Conservation (phyloP, 805 yeast genomes). For the Ogataea kodamae region DNA sequence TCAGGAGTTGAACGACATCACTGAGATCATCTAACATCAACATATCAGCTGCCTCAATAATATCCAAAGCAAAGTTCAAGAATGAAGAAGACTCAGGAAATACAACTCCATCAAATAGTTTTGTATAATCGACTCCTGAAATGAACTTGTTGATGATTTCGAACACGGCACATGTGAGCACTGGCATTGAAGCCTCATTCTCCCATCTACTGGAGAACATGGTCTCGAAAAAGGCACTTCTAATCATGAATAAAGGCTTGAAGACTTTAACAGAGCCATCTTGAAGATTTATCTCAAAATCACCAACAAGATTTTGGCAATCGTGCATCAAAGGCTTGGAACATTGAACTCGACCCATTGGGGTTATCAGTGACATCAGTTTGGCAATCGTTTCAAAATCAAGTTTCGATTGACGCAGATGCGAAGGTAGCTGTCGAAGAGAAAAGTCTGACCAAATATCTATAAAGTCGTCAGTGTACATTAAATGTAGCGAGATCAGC, state of each 20-base stretch:
- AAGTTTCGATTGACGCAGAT: constrained; percentile 29
- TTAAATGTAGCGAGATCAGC: constrained; percentile 42
- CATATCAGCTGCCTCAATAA: constrained; percentile 61
- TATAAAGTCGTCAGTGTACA: constrained; percentile 46
- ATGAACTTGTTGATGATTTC: constrained; percentile 49
- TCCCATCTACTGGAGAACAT: constrained; percentile 56
- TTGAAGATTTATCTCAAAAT: constrained; percentile 39
- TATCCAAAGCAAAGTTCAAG: constrained; percentile 51
- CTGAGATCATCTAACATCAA: constrained; percentile 57
- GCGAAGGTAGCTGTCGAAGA: constrained; percentile 29
- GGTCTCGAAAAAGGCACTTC: constrained; percentile 65
- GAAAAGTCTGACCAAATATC: constrained; percentile 46
- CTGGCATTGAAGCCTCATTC: constrained; percentile 33
- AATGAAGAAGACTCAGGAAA: constrained; percentile 36
- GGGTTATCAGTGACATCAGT: constrained; percentile 25
- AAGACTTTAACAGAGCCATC: constrained; percentile 48
- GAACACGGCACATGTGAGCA: constrained; percentile 43
- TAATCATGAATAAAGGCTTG: constrained; percentile 47
- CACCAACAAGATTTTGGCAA: constrained; percentile 10
- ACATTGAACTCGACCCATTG: constrained; percentile 28
- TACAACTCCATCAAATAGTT: constrained; percentile 35
- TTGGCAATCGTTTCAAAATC: constrained; percentile 30
- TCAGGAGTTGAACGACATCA: constrained; percentile 54
- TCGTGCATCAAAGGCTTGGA: constrained; percentile 18
- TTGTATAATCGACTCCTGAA: constrained; percentile 48